These are phyloP conservation scores for Globisporangium mamillatum DNA, from an alignment of 352 stramenopile genomes.

Conservation along the genomic window DNA sequence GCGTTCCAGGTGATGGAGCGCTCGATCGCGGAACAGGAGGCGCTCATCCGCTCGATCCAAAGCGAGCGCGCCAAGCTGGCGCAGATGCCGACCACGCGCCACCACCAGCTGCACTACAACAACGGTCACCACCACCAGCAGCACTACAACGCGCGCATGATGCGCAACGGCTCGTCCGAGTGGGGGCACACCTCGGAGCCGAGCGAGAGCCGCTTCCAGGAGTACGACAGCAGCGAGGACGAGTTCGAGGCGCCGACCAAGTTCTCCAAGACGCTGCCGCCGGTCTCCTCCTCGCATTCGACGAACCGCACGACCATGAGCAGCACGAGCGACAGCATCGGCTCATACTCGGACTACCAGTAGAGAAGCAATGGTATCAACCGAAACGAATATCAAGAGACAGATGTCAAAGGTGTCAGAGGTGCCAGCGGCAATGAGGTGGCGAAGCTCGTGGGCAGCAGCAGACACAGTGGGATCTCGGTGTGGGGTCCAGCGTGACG, in stretches of 20 bases:
- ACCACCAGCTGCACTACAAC: constrained; percentile 8
- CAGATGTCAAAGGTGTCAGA: neutral
- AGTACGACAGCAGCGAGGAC: constrained; percentile 16
- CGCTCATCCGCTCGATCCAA: constrained; percentile 44
- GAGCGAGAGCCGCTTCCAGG: constrained; percentile 15
- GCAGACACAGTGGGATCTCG: neutral
- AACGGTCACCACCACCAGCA: neutral
- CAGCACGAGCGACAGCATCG: constrained; percentile 16
- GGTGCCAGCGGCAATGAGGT: neutral
- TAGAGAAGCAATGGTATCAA: neutral
- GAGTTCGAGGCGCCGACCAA: constrained; percentile 7
- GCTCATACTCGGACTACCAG: constrained; percentile 17
- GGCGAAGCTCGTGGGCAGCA: neutral
- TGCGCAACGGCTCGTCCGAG: constrained; percentile 7
- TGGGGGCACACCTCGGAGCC: neutral
- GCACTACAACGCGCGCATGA: neutral
- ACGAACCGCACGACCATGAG: constrained; percentile 21
- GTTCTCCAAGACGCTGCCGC: neutral
- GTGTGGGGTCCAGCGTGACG: neutral
- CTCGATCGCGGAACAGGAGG: constrained; percentile 53
- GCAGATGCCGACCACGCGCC: constrained; percentile 15
- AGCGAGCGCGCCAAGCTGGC: constrained; percentile 22
- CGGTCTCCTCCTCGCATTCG: constrained; percentile 8
- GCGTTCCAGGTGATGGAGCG: constrained; percentile 49
- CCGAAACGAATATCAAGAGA: neutral